These are phyloP conservation scores for Pestalotiopsis sp. DNA, from an alignment of 2,329 filamentous ascomycete genomes.

Conservation along the genomic window DNA sequence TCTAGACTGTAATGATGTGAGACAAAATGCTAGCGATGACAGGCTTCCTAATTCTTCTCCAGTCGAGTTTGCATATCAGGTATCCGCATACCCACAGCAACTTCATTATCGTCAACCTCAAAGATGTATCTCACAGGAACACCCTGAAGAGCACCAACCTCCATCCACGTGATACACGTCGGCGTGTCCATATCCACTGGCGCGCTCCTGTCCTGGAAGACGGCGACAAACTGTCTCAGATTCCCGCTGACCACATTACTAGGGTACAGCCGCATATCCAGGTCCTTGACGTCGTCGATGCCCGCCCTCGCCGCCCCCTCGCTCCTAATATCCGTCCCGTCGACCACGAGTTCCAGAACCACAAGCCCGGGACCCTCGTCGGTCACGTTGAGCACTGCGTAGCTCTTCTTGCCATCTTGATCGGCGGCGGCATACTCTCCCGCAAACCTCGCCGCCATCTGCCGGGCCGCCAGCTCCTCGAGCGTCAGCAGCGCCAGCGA, in stretches of 20 bases:
- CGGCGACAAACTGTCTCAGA: constrained; percentile 28
- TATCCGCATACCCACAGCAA: background rate
- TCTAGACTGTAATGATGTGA: background rate
- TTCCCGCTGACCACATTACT: constrained; percentile 24
- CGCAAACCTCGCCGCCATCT: constrained; percentile 18
- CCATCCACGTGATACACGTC: constrained; percentile 33
- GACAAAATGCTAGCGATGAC: background rate
- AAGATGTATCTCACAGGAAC: constrained; percentile 1
- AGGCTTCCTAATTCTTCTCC: background rate
- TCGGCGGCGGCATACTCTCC: constrained; percentile 13
- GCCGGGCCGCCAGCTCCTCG: constrained; percentile 15
- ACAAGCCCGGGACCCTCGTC: constrained; percentile 26
- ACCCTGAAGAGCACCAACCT: background rate
- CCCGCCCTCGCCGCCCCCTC: constrained; percentile 22
- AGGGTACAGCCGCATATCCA: constrained; percentile 33
- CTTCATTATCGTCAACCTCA: background rate
- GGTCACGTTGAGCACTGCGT: constrained; percentile 13
- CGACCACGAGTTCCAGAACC: constrained; percentile 19
- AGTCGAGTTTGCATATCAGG: background rate
- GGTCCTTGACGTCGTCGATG: constrained; percentile 17
- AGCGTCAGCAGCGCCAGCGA: constrained; percentile 23
- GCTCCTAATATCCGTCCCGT: constrained; percentile 17
- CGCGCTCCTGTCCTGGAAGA: constrained; percentile 32
- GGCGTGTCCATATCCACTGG: constrained; percentile 33
- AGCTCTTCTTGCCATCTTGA: background rate